These are phyloP conservation scores for Lumnitzera littorea DNA, from an alignment of 345 rosid genomes.

Conservation along the genomic window DNA sequence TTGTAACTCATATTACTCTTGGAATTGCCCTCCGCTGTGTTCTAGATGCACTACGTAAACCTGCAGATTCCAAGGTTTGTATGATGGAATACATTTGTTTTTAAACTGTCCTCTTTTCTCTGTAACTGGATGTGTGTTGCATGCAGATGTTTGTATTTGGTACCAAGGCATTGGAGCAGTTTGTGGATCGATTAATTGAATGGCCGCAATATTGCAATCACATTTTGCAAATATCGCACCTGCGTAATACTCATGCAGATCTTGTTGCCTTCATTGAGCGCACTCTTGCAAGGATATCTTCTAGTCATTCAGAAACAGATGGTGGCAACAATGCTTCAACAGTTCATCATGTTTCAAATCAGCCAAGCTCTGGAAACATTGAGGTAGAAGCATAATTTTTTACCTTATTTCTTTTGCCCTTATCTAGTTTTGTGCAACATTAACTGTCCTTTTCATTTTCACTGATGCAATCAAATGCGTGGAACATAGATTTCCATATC, in stretches of 20 bases:
- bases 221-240: constrained; percentile 93
- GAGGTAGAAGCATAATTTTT: constrained; percentile 40
- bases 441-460: too few relatives aligned
- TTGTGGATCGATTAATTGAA: constrained; percentile 88
- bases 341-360: constrained; percentile 45
- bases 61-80: constrained; percentile 95
- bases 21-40: constrained; percentile 95
- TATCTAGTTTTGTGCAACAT: too few relatives aligned
- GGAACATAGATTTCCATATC: too few relatives aligned
- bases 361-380: constrained; percentile 37
- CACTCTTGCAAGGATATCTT: constrained; percentile 77
- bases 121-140: constrained; percentile 10
- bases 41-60: constrained; percentile 90
- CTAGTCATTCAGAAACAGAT: constrained; percentile 70
- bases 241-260: constrained; percentile 74
- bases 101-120: constrained; percentile 2
- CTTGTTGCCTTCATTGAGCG: constrained; percentile 84
- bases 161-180: constrained; percentile 91
- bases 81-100: constrained; percentile 7
- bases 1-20: constrained; percentile 80
- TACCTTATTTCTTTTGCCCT: background rate
- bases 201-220: constrained; percentile 99
- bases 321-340: constrained; percentile 28
- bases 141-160: constrained; percentile 96
- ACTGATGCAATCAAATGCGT: too few relatives aligned